A percentile compares a stretch with the other conserved stretches of the same genome.
Conservation (phyloP, 306 rosid species). For the Fagus sylvatica region DNA sequence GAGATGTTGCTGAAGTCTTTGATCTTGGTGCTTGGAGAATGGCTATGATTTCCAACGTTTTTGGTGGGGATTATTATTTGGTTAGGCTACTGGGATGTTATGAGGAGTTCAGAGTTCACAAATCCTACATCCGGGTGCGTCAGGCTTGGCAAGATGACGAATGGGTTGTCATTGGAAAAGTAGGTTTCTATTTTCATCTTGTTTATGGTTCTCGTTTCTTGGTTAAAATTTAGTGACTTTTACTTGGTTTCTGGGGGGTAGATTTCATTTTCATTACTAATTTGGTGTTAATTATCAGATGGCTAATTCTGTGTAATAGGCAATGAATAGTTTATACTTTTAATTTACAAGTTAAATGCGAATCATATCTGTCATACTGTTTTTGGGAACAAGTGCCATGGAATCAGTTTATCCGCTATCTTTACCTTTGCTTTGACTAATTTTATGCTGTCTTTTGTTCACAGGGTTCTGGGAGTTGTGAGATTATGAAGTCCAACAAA, state of each 20-base stretch:
- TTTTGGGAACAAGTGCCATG: background rate
- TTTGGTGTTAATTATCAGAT: background rate
- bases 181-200: constrained; percentile 22
- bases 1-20: constrained; percentile 68
- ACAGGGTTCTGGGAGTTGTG: constrained; percentile 38
- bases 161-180: constrained; percentile 64
- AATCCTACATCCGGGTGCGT: constrained; percentile 52
- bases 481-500: constrained; percentile 26
- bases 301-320: background rate
- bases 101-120: constrained; percentile 43
- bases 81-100: constrained; percentile 58
- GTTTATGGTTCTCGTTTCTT: background rate
- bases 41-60: constrained; percentile 44
- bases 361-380: background rate
- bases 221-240: background rate
- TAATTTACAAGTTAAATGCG: background rate
- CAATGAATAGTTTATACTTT: background rate
- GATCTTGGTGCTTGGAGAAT: constrained; percentile 65
- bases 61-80: constrained; percentile 42
- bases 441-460: constrained; percentile 12
- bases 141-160: constrained; percentile 59
- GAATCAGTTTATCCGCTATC: constrained; percentile 12
- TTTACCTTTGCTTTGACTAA: constrained; percentile 25
- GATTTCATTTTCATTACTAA: background rate
- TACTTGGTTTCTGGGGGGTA: background rate